Conservation (phyloP, 169 alveolate species). For the Eimeria praecox region DNA sequence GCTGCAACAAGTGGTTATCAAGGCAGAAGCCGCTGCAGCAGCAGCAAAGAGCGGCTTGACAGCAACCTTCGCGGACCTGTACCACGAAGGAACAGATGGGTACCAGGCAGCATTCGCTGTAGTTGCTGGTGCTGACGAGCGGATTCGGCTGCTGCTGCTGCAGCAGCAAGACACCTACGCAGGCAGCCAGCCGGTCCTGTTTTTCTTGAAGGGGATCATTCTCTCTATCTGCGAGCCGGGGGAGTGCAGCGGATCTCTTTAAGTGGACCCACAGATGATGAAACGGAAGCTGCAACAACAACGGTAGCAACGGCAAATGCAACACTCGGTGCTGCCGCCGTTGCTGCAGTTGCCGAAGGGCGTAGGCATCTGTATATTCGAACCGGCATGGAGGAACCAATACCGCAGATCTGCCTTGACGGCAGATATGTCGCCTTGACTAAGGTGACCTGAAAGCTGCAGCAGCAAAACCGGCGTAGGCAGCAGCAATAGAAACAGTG, state of each 20-base stretch:
- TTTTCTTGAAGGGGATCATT: slow-evolving; percentile 24
- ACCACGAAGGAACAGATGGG: slow-evolving; percentile 46
- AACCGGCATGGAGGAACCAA: not conserved
- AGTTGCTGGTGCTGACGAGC: slow-evolving; percentile 63
- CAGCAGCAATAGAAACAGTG: slow-evolving; percentile 26
- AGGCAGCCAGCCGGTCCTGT: slow-evolving; percentile 66
- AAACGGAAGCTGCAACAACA: not conserved
- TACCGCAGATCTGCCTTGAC: not conserved
- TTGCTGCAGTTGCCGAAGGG: not conserved
- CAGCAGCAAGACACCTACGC: slow-evolving; percentile 71
- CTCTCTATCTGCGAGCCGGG: slow-evolving; percentile 45
- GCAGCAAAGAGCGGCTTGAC: slow-evolving; percentile 50
- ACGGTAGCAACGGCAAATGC: not conserved
- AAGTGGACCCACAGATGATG: not conserved
- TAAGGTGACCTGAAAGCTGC: not conserved
- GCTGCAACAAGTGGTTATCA: slow-evolving; percentile 46
- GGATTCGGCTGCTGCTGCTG: slow-evolving; percentile 57
- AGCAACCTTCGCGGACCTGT: slow-evolving; percentile 22
- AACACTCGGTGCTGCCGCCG: slow-evolving; percentile 22
- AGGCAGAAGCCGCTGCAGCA: slow-evolving; percentile 44
- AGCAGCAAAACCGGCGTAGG: not conserved
- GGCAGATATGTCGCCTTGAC: not conserved
- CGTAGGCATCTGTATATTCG: not conserved
- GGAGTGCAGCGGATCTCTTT: slow-evolving; percentile 28
- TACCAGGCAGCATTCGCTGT: slow-evolving; percentile 12